Conservation (phyloP, 495 filamentous ascomycete species). For the Neurospora sp. region DNA sequence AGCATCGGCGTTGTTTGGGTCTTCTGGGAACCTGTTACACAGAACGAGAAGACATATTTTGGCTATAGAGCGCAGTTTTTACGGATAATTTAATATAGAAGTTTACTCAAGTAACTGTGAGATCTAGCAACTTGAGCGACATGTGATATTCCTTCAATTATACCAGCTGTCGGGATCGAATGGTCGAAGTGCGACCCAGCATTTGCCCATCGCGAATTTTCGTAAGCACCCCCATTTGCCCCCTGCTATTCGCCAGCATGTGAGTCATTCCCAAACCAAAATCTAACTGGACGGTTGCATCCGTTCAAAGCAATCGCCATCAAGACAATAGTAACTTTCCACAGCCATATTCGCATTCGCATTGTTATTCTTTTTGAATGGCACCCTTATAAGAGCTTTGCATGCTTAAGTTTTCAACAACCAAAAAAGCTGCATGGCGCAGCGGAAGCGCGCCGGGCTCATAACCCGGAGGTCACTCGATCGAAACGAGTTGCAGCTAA, state of each 20-base stretch:
- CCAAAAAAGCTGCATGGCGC: constrained; percentile 6
- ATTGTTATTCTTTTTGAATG: no score
- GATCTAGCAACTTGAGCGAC: no score
- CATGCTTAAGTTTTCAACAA: not conserved
- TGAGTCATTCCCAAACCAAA: no score
- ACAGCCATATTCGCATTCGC: not conserved
- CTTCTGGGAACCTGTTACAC: no score
- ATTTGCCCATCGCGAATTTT: not conserved
- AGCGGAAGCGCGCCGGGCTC: constrained; percentile 11
- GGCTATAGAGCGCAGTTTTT: not conserved
- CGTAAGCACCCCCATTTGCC: no score
- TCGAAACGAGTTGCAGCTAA: constrained; percentile 8
- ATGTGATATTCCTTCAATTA: no score
- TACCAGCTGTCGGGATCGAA: no score
- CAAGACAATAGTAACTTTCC: not conserved
- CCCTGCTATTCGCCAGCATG: no score
- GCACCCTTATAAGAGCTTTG: no score
- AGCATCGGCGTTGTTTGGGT: not conserved
- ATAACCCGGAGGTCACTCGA: constrained; percentile 10
- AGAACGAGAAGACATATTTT: no score
- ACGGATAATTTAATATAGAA: not conserved
- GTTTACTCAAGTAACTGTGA: no score
- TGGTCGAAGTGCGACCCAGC: not conserved
- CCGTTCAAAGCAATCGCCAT: not conserved
- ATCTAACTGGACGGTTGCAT: not conserved